These are phyloP conservation scores for Puccinellia tenuiflora DNA, from an alignment of 176 grass and related monocot species.

Conservation along the genomic window DNA sequence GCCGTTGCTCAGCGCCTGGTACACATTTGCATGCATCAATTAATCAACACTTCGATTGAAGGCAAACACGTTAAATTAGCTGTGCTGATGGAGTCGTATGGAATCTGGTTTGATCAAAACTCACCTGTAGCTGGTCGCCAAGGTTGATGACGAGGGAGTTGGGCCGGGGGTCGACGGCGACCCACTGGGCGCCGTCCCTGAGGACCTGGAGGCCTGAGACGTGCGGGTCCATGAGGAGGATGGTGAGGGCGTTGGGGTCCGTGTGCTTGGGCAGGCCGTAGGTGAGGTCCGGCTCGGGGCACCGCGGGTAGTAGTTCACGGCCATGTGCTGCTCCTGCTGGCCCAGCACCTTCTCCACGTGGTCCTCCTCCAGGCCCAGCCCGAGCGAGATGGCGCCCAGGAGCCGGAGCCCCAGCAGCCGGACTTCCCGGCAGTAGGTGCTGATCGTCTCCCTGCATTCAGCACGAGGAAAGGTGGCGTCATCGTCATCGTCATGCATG, in stretches of 20 bases:
- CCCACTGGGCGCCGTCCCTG: conserved; percentile 51
- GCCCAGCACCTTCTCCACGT: conserved; percentile 47
- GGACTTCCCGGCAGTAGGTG: conserved; percentile 56
- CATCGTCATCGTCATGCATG: conserved; percentile 10
- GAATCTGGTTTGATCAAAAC: neutral
- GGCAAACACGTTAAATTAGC: neutral
- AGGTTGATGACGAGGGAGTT: conserved; percentile 67
- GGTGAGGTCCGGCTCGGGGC: conserved; percentile 72
- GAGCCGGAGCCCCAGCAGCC: conserved; percentile 45
- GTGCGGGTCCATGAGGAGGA: conserved; percentile 60
- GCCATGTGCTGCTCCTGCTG: conserved; percentile 92
- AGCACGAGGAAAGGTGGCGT: neutral
- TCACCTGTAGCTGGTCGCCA: conserved; percentile 78
- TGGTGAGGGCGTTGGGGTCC: conserved; percentile 71
- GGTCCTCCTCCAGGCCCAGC: conserved; percentile 55
- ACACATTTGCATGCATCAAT: neutral
- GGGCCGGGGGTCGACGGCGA: conserved; percentile 44
- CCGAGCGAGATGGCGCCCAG: conserved; percentile 59
- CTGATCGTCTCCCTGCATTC: conserved; percentile 46
- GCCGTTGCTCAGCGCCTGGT: conserved; percentile 73
- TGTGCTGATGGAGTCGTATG: neutral
- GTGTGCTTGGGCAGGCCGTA: conserved; percentile 70
- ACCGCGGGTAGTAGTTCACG: conserved; percentile 86
- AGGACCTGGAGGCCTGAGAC: conserved; percentile 75
- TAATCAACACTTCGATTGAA: neutral